A percentile compares a stretch with the other conserved stretches of the same genome.
These are phyloP conservation scores for Alternaria brassicicola DNA, from an alignment of 2,329 filamentous ascomycete genomes.

Conservation along the genomic window DNA sequence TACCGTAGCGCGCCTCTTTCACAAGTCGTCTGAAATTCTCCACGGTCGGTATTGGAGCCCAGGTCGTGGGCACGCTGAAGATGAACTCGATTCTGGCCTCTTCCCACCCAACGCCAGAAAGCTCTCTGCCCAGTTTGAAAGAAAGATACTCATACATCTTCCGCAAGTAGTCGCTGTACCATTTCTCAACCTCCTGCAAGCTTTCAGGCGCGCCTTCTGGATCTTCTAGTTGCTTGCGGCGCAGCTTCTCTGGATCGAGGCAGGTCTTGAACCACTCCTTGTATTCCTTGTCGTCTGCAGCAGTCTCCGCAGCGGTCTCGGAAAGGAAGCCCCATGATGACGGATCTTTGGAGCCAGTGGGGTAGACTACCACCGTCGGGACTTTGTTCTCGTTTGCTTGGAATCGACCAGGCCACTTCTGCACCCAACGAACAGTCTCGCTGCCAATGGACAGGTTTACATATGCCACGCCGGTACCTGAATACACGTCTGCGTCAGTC, in stretches of 20 bases:
- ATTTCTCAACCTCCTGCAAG: slow-evolving; percentile 53
- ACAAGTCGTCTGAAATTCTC: slow-evolving; percentile 60
- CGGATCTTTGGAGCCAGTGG: slow-evolving; percentile 42
- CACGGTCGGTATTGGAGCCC: slow-evolving; percentile 58
- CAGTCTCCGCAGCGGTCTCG: slow-evolving; percentile 43
- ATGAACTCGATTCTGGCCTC: slow-evolving; percentile 59
- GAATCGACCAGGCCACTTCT: slow-evolving; percentile 62
- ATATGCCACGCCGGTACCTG: slow-evolving; percentile 49
- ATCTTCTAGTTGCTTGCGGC: slow-evolving; percentile 52
- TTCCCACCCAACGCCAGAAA: slow-evolving; percentile 45
- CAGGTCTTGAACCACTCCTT: slow-evolving; percentile 64
- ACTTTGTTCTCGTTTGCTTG: slow-evolving; percentile 63
- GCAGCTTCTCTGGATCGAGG: slow-evolving; percentile 56
- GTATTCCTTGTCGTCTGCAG: slow-evolving; percentile 53
- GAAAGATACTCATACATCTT: slow-evolving; percentile 59
- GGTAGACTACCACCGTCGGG: slow-evolving; percentile 59
- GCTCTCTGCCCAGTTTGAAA: slow-evolving; percentile 45
- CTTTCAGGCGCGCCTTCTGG: slow-evolving; percentile 53
- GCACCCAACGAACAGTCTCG: slow-evolving; percentile 42
- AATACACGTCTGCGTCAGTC: neutral
- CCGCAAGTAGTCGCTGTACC: slow-evolving; percentile 58
- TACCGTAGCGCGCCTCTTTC: slow-evolving; percentile 57
- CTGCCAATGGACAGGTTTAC: slow-evolving; percentile 46
- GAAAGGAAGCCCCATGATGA: slow-evolving; percentile 63
- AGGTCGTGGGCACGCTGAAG: slow-evolving; percentile 65